A percentile compares a stretch with the other conserved stretches of the same genome.
Conservation (phyloP, 1,284 basidiomycete genomes). For the Naganishia albida region DNA sequence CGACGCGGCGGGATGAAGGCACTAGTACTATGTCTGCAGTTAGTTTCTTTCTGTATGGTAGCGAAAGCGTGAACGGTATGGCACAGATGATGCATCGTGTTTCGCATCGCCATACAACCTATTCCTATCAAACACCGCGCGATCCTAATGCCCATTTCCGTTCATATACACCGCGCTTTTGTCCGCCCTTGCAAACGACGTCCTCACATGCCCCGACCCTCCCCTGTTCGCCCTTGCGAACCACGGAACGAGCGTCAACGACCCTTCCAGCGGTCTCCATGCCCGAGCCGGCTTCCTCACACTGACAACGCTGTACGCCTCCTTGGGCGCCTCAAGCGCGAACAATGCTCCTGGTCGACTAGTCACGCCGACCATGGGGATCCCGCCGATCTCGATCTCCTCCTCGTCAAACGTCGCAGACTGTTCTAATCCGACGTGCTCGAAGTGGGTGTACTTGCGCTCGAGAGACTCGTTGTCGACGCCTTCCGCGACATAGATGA, state of each 20-base stretch:
- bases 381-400: conserved; percentile 36
- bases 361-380: conserved; percentile 36
- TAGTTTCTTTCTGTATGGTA: too few relatives aligned
- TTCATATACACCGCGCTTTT: conserved; percentile 8
- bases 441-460: conserved; percentile 38
- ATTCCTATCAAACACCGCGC: too few relatives aligned
- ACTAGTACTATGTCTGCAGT: too few relatives aligned
- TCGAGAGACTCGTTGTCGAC: conserved; percentile 41
- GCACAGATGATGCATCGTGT: too few relatives aligned
- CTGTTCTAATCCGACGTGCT: conserved; percentile 37
- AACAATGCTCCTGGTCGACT: conserved; percentile 15
- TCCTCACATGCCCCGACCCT: conserved; percentile 40
- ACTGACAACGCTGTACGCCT: conserved; percentile 32
- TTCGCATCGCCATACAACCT: too few relatives aligned
- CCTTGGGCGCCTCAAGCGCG: conserved; percentile 13
- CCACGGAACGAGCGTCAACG: conserved; percentile 41
- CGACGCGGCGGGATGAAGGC: too few relatives aligned
- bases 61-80: too few relatives aligned
- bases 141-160: conserved; percentile 12
- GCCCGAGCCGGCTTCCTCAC: conserved; percentile 26
- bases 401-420: conserved; percentile 36
- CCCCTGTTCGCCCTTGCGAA: conserved; percentile 45
- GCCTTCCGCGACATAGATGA: conserved; percentile 44
- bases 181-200: conserved; percentile 36
- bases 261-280: conserved; percentile 35